Percentiles rank a stretch among this genome's conserved stretches.
Evolutionary conservation across 169 alveolate genomes (phyloP).

Genomic region (Cryptosporidium felis): DNA sequence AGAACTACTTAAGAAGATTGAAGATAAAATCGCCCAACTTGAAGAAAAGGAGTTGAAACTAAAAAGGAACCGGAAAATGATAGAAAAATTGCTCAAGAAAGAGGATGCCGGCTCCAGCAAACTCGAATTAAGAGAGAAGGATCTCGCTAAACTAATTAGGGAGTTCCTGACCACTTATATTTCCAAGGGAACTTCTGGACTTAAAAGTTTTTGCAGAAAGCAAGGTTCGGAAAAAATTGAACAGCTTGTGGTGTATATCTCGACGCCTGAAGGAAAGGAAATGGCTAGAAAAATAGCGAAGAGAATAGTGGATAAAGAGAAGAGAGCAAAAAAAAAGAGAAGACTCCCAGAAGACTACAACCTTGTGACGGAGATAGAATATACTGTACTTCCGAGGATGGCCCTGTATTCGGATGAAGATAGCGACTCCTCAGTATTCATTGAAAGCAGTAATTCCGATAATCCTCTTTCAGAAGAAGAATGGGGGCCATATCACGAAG

Average conservation of each 20-base stretch:
- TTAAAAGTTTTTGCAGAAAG: constrained; percentile 3
- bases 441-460: neutral
- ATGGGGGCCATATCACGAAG: too few relatives aligned
- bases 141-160: neutral
- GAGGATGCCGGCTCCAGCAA: neutral
- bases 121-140: neutral
- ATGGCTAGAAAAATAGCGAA: constrained; percentile 24
- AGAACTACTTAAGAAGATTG: neutral
- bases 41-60: constrained; percentile 11
- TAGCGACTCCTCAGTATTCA: neutral
- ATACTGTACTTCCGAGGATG: constrained; percentile 6
- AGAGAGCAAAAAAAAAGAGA: neutral
- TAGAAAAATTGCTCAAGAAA: neutral
- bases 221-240: constrained; percentile 40
- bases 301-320: neutral
- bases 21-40: neutral
- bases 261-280: constrained; percentile 23
- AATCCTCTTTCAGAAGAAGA: too few relatives aligned
- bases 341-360: neutral
- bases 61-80: neutral
- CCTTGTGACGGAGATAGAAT: neutral
- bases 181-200: constrained; percentile 15
- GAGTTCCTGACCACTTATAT: neutral
- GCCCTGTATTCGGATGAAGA: neutral
- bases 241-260: constrained; percentile 29